A percentile compares a stretch with the other conserved stretches of the same genome.
Conservation (phyloP, 495 filamentous ascomycete species). For the Umbilicaria muhlenbergii region DNA sequence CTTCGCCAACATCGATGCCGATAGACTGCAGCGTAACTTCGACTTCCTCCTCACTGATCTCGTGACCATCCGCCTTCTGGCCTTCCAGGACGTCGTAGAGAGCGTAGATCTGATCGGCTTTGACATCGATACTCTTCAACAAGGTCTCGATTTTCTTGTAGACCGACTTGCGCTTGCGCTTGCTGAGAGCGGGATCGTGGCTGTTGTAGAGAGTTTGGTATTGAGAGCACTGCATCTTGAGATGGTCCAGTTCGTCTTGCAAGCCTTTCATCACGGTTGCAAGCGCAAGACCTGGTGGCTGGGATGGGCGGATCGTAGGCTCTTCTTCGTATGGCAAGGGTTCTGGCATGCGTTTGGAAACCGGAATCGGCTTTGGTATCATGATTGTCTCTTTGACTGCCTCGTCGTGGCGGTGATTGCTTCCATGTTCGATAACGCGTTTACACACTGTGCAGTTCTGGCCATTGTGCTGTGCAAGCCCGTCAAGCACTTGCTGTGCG, state of each 20-base stretch:
- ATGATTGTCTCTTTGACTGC: constrained; percentile 36
- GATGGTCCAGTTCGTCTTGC: constrained; percentile 67
- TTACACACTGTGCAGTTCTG: constrained; percentile 63
- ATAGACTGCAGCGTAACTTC: constrained; percentile 51
- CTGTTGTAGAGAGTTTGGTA: constrained; percentile 47
- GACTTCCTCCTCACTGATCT: constrained; percentile 50
- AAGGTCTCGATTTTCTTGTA: constrained; percentile 48
- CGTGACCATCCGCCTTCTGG: constrained; percentile 46
- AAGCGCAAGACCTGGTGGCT: constrained; percentile 58
- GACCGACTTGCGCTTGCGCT: constrained; percentile 49
- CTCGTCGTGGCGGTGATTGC: constrained; percentile 14
- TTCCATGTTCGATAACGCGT: constrained; percentile 24
- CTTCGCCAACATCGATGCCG: constrained; percentile 24
- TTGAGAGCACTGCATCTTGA: constrained; percentile 48
- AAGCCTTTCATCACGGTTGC: constrained; percentile 66
- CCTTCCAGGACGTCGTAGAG: constrained; percentile 85
- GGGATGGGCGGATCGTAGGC: constrained; percentile 61
- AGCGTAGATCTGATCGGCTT: constrained; percentile 77
- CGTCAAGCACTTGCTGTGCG: constrained; percentile 42
- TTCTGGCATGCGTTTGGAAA: constrained; percentile 46
- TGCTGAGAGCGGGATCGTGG: constrained; percentile 52
- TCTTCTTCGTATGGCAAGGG: constrained; percentile 42
- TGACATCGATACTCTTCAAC: constrained; percentile 50
- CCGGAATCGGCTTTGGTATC: constrained; percentile 53
- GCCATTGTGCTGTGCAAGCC: constrained; percentile 45